Base-by-base conservation (phyloP, 306 rosid species). In the Cicer cuneatum region DNA sequence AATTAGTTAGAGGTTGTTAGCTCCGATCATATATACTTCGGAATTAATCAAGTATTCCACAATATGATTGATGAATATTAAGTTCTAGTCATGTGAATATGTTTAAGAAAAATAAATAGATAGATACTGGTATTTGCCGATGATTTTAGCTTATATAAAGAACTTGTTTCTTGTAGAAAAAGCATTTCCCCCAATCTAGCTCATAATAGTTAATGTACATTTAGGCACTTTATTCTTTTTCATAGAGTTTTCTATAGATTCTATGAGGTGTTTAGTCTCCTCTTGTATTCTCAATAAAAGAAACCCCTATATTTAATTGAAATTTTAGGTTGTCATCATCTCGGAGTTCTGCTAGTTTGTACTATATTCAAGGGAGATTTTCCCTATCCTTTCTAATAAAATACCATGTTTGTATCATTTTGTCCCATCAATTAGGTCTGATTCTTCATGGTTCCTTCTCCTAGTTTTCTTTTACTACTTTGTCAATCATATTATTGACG, bases 101-200 rank as follows among this genome's bases (percentile, higher is more conserved):
- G 54, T 54, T 71, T 1, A 29, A n/a, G 2, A 46, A 15, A 35
- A 14, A 18, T 49, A 35, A 1, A 48, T 56, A 56, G 63, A 71
- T 42, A 40, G 54, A 65, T 49, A 18, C 40, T 38, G 62, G 71
- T 64, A 37, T 47, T 9, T 58, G 16, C 43, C 67, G 13, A 18
- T 72, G 56, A 57, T 42, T 57, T 70, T 72, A 29, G 67, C 67
- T 72, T n/a, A 57, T n/a, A n/a, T 72, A 42, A 57, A 46, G 5
- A 29, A 29, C 67, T 57, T 72, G 61, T 72, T 72, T 24, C 54
- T 57, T 72, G 67, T 7, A 39, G 60, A 15, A 60, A 29, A 33
- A 60, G 1, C 16, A 29, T 37, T 73, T 61, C 37, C 59, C 70
- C 48, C 61, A 49, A 14, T 73, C 48, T 60, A 11, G 35, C 29